Conservation (phyloP, 768 basidiomycete species). For the Rhodotorula diobovata region DNA sequence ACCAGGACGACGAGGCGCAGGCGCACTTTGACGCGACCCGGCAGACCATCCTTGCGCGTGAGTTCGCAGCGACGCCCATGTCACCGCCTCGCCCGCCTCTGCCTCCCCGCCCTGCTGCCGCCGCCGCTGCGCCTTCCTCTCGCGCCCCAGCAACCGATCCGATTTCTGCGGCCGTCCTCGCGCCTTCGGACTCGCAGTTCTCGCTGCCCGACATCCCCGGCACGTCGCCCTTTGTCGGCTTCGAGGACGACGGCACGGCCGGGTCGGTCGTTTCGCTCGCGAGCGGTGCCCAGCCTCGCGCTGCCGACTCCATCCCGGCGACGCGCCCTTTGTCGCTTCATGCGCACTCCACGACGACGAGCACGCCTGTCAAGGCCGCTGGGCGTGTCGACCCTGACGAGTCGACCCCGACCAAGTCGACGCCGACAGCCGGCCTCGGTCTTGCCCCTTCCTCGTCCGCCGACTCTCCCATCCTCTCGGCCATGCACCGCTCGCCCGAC, state of each 20-base stretch:
- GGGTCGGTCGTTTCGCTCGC: conserved; percentile 21
- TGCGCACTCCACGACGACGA: neutral
- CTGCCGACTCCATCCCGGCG: neutral
- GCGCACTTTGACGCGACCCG: conserved; percentile 4
- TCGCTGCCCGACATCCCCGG: conserved; percentile 35
- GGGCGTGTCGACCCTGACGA: neutral
- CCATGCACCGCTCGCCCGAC: conserved; percentile 6
- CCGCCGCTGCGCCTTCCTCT: neutral
- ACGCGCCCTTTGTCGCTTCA: neutral
- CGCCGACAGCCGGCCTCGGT: neutral
- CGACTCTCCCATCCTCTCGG: conserved; percentile 25
- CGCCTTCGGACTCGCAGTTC: conserved; percentile 25
- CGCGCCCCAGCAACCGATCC: neutral
- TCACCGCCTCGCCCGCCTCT: neutral
- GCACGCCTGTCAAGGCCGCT: neutral
- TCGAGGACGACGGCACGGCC: conserved; percentile 26
- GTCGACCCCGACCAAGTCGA: conserved; percentile 19
- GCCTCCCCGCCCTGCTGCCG: neutral
- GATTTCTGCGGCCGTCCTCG: neutral
- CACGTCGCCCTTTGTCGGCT: conserved; percentile 38
- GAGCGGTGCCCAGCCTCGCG: neutral
- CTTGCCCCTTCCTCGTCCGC: neutral
- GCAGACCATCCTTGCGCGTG: conserved; percentile 8
- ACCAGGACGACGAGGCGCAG: conserved; percentile 26
- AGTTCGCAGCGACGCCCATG: neutral